Evolutionary conservation across 176 grass and related monocot species (phyloP).

Genomic region (Triticum dicoccoides): DNA sequence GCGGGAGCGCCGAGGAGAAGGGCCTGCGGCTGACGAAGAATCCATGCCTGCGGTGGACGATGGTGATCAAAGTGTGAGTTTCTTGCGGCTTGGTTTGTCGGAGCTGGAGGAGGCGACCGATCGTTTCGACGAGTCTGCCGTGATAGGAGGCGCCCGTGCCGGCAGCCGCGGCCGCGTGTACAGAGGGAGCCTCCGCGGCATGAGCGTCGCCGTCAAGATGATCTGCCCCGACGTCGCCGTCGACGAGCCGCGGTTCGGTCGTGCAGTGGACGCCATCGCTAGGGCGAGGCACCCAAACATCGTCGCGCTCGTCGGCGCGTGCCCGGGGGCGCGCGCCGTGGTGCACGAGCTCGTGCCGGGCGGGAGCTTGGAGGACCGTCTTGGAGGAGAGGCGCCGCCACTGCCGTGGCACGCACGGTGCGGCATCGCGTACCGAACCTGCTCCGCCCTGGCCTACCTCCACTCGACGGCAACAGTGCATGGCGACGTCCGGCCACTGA

Average conservation of each 20-base stretch:
- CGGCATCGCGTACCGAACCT: constrained; percentile 36
- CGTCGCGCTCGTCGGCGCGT: constrained; percentile 46
- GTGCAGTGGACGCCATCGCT: constrained; percentile 31
- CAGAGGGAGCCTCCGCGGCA: constrained; percentile 33
- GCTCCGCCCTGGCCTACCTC: constrained; percentile 48
- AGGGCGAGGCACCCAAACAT: constrained; percentile 43
- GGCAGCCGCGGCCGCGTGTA: constrained; percentile 23
- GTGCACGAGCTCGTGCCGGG: constrained; percentile 54
- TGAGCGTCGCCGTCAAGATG: constrained; percentile 50
- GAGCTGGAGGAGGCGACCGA: constrained; percentile 53
- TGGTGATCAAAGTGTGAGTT: not conserved
- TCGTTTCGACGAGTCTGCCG: constrained; percentile 37
- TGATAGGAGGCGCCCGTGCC: constrained; percentile 28
- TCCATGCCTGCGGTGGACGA: not conserved
- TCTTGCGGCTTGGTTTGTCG: constrained; percentile 20
- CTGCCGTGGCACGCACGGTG: constrained; percentile 63
- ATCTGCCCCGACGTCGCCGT: constrained; percentile 26
- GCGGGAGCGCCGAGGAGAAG: not conserved
- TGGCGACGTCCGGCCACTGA: constrained; percentile 54
- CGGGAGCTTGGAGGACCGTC: constrained; percentile 54
- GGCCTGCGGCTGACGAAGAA: not conserved
- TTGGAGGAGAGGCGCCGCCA: constrained; percentile 25
- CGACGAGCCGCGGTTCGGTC: constrained; percentile 33
- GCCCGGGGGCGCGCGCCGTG: constrained; percentile 52
- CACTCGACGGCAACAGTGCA: constrained; percentile 45